Conservation (phyloP, 73 alveolate genomes). For the Blepharisma stoltei region DNA sequence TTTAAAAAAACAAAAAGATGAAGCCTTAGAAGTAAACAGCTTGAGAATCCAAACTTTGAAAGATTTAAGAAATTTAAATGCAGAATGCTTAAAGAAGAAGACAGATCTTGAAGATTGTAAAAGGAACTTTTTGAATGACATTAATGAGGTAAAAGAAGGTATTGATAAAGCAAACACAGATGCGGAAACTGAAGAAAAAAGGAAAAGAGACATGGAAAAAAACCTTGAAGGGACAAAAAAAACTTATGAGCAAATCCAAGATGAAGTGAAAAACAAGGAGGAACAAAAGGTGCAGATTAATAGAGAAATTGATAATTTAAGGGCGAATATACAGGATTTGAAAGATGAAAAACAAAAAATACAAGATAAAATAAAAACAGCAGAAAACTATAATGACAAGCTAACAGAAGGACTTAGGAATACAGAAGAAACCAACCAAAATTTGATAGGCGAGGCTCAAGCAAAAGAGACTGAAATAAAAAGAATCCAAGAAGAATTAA, state of each 20-base stretch:
- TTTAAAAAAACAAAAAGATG: constrained; percentile 28
- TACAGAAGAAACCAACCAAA: constrained; percentile 21
- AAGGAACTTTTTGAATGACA: constrained; percentile 34
- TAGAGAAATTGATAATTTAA: constrained; percentile 49
- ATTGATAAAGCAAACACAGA: constrained; percentile 48
- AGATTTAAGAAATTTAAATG: neutral
- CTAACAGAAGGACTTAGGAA: constrained; percentile 34
- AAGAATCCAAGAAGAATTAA: constrained; percentile 27
- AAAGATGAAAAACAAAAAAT: constrained; percentile 26
- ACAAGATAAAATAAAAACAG: constrained; percentile 24
- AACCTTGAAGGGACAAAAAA: constrained; percentile 45
- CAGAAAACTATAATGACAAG: constrained; percentile 25
- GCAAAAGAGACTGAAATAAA: constrained; percentile 23
- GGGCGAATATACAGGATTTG: constrained; percentile 37
- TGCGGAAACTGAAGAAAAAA: constrained; percentile 38
- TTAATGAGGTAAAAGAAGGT: constrained; percentile 44
- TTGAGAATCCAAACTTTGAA: constrained; percentile 17
- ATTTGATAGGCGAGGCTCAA: neutral
- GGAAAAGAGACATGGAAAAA: constrained; percentile 51
- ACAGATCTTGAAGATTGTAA: constrained; percentile 40
- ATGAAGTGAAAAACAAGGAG: constrained; percentile 47
- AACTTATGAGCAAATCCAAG: constrained; percentile 44
- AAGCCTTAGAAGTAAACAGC: constrained; percentile 24
- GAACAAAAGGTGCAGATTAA: constrained; percentile 36
- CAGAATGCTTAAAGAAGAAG: constrained; percentile 51